These are phyloP conservation scores for Beauveria pseudobassiana DNA, from an alignment of 2,329 filamentous ascomycete species.

Conservation along the genomic window DNA sequence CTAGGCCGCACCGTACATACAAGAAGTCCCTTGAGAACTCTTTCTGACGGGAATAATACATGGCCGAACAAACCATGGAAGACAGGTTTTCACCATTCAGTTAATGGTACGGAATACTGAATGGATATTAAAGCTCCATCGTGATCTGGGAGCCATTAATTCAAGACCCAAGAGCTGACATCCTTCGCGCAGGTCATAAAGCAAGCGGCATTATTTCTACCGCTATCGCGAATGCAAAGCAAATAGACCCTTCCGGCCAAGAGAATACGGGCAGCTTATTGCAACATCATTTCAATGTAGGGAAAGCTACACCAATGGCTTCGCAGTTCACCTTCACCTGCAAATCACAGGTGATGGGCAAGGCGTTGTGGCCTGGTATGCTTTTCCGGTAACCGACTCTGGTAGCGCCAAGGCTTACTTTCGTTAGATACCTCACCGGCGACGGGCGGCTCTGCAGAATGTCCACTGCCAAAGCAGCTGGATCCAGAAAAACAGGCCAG, in stretches of 20 bases:
- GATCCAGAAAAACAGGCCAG: slow-evolving; percentile 11
- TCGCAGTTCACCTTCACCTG: slow-evolving; percentile 96
- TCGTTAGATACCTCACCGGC: slow-evolving; percentile 12
- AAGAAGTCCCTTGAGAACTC: slow-evolving; percentile 53
- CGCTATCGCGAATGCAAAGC: slow-evolving; percentile 83
- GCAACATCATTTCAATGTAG: slow-evolving; percentile 66
- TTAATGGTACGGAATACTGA: background rate
- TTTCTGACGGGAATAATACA: slow-evolving; percentile 50
- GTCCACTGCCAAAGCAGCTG: background rate
- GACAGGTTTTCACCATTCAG: slow-evolving; percentile 20
- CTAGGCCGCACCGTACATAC: slow-evolving; percentile 61
- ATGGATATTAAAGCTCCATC: too few species aligned
- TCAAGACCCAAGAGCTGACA: background rate
- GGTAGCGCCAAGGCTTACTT: background rate
- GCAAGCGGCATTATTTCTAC: slow-evolving; percentile 75
- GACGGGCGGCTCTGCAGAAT: slow-evolving; percentile 17
- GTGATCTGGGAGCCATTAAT: background rate
- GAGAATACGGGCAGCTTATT: slow-evolving; percentile 46
- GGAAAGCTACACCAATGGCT: slow-evolving; percentile 59
- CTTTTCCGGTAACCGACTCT: too few species aligned
- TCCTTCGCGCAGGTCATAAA: slow-evolving; percentile 32
- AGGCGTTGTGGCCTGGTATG: slow-evolving; percentile 64
- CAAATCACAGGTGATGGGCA: slow-evolving; percentile 77
- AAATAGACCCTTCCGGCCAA: slow-evolving; percentile 57
- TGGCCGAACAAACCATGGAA: slow-evolving; percentile 46